Evolutionary conservation across 2,329 filamentous ascomycete species (phyloP).

Genomic region (Pseudonectria foliicola): DNA sequence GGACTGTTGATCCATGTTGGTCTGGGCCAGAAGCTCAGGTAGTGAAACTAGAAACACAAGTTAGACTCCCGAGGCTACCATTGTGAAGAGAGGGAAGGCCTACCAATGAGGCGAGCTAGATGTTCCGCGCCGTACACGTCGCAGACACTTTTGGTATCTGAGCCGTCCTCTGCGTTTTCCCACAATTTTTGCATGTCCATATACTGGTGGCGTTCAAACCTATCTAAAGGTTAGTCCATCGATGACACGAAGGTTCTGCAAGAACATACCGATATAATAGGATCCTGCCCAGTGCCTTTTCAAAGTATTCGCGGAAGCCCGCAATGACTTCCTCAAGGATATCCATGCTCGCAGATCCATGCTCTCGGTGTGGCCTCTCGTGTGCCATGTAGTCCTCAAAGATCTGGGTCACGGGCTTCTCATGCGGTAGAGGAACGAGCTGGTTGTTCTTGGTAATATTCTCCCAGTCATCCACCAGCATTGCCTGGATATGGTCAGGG

Average conservation of each 20-base stretch:
- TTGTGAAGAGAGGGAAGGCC: slow-evolving; percentile 18
- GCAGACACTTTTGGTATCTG: slow-evolving; percentile 62
- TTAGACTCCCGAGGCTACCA: slow-evolving; percentile 1
- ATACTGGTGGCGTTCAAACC: slow-evolving; percentile 88
- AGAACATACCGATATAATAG: slow-evolving; percentile 65
- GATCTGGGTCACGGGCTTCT: slow-evolving; percentile 67
- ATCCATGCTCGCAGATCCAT: slow-evolving; percentile 66
- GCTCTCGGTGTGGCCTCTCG: slow-evolving; percentile 58
- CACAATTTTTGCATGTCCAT: slow-evolving; percentile 67
- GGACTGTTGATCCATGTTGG: slow-evolving; percentile 93
- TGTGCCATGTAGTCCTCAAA: slow-evolving; percentile 72
- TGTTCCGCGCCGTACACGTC: slow-evolving; percentile 94
- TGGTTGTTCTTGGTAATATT: slow-evolving; percentile 94
- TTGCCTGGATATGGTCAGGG: slow-evolving; percentile 82
- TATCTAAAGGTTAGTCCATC: slow-evolving; percentile 29
- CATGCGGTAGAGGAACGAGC: slow-evolving; percentile 76
- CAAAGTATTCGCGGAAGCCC: slow-evolving; percentile 89
- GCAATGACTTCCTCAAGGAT: slow-evolving; percentile 84
- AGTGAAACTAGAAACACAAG: slow-evolving; percentile 58
- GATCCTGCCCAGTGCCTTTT: slow-evolving; percentile 79
- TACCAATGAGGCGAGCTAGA: slow-evolving; percentile 81
- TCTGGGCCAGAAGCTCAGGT: slow-evolving; percentile 90
- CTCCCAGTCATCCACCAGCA: slow-evolving; percentile 98
- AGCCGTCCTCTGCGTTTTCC: slow-evolving; percentile 53
- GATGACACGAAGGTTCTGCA: neutral